These are phyloP conservation scores for Plasmopara halstedii DNA, from an alignment of 352 stramenopile species.

Conservation along the genomic window DNA sequence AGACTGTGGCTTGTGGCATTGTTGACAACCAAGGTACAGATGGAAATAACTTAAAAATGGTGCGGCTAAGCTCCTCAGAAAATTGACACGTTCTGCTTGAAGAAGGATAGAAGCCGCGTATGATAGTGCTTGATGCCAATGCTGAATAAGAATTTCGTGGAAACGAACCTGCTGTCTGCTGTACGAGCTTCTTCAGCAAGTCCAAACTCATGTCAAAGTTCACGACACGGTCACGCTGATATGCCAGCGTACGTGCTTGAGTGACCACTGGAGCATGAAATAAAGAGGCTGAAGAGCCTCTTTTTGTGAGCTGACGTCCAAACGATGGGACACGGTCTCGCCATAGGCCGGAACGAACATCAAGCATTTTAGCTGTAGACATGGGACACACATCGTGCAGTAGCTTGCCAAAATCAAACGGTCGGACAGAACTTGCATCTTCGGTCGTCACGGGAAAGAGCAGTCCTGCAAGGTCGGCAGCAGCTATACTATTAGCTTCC, in stretches of 20 bases:
- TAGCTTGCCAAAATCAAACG: constrained; percentile 53
- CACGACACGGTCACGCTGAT: constrained; percentile 2
- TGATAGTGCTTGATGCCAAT: constrained; percentile 20
- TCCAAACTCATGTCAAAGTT: constrained; percentile 7
- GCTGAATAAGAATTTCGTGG: constrained; percentile 6
- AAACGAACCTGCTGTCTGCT: constrained; percentile 19
- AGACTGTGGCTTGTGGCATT: constrained; percentile 5
- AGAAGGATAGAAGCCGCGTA: constrained; percentile 16
- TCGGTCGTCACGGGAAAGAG: constrained; percentile 32
- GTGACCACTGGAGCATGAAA: constrained; percentile 21
- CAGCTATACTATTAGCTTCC: constrained; percentile 54
- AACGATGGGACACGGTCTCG: constrained; percentile 6
- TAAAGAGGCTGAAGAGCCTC: constrained; percentile 3
- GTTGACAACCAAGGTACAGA: constrained; percentile 15
- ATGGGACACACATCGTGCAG: constrained; percentile 60
- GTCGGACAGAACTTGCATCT: constrained; percentile 3
- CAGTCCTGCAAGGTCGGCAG: constrained; percentile 50
- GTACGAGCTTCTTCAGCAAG: constrained; percentile 15
- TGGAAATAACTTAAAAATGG: constrained; percentile 16
- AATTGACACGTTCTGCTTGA: constrained; percentile 8
- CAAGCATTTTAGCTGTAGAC: constrained; percentile 48
- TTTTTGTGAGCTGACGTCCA: constrained; percentile 5
- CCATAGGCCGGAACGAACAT: constrained; percentile 43
- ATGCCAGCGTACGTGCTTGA: constrained; percentile 11
- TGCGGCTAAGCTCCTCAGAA: constrained; percentile 9